These are phyloP conservation scores for Myxozyma neglecta DNA, from an alignment of 805 yeast genomes.

Conservation along the genomic window DNA sequence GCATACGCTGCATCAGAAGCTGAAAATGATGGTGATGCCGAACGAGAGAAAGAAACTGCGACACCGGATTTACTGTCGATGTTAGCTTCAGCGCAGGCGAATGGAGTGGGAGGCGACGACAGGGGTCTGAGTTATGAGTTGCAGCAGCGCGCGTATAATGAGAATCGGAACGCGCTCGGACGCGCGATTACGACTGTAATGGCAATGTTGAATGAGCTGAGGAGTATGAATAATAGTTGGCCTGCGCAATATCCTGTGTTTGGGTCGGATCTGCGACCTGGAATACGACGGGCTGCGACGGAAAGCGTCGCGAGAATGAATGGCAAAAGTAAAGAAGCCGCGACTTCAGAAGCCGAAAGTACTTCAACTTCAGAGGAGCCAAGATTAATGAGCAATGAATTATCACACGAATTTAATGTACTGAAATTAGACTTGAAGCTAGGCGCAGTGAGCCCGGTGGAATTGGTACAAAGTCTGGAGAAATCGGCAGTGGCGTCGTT, in stretches of 20 bases:
- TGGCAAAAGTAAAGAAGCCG: neutral
- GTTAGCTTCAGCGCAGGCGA: too few species aligned
- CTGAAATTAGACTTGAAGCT: conserved; percentile 63
- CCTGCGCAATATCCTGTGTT: conserved; percentile 39
- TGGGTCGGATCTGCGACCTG: neutral
- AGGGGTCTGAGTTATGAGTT: conserved; percentile 47
- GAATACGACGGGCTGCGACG: conserved; percentile 18
- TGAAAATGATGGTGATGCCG: too few species aligned
- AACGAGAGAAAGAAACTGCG: neutral
- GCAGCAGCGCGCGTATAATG: conserved; percentile 75
- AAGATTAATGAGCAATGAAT: conserved; percentile 20
- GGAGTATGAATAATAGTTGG: conserved; percentile 34
- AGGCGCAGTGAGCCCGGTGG: conserved; percentile 45
- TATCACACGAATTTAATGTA: conserved; percentile 49
- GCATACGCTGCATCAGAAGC: too few species aligned
- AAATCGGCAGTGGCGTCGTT: conserved; percentile 67
- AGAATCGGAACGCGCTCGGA: conserved; percentile 64
- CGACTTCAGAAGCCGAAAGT: neutral
- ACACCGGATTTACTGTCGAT: neutral
- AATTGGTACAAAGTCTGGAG: conserved; percentile 59
- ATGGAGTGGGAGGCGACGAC: too few species aligned
- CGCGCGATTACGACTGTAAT: conserved; percentile 42
- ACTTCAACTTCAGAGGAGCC: conserved; percentile 10
- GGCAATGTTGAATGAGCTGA: conserved; percentile 37
- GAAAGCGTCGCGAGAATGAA: conserved; percentile 6